Evolutionary conservation across 108 stramenopile species (phyloP).

Genomic region (Stephanodiscus minutulus): DNA sequence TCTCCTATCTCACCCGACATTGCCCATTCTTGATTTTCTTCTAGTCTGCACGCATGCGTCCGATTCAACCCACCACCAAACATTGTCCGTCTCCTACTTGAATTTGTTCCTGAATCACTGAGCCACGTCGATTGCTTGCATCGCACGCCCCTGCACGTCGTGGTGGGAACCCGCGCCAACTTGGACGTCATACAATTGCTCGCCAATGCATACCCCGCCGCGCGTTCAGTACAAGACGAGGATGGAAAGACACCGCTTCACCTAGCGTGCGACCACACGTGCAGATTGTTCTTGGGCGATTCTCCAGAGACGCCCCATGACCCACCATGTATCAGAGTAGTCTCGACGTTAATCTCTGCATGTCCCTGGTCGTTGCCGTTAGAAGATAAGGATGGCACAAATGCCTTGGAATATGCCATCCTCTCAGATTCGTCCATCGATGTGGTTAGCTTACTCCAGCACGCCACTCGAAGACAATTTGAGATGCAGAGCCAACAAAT

Average conservation of each 20-base stretch:
- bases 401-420: constrained; percentile 4
- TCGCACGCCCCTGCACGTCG: constrained; percentile 76
- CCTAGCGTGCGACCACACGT: background rate
- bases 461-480: background rate
- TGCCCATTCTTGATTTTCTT: background rate
- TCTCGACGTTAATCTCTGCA: background rate
- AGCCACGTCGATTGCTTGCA: constrained; percentile 51
- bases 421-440: background rate
- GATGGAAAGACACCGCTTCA: background rate
- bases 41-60: constrained; percentile 8
- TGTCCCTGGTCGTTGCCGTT: background rate
- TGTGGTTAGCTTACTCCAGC: background rate
- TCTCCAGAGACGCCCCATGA: background rate
- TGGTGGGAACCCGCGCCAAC: constrained; percentile 61
- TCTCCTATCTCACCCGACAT: background rate
- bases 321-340: background rate
- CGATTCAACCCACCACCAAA: constrained; percentile 17
- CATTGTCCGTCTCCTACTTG: constrained; percentile 35
- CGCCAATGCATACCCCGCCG: background rate
- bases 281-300: background rate
- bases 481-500: background rate
- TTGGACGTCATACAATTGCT: background rate
- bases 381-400: constrained; percentile 1
- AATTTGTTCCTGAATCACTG: constrained; percentile 59
- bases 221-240: constrained; percentile 1